Evolutionary conservation across 2,329 filamentous ascomycete genomes (phyloP).

Genomic region (Epicoccum nigrum): DNA sequence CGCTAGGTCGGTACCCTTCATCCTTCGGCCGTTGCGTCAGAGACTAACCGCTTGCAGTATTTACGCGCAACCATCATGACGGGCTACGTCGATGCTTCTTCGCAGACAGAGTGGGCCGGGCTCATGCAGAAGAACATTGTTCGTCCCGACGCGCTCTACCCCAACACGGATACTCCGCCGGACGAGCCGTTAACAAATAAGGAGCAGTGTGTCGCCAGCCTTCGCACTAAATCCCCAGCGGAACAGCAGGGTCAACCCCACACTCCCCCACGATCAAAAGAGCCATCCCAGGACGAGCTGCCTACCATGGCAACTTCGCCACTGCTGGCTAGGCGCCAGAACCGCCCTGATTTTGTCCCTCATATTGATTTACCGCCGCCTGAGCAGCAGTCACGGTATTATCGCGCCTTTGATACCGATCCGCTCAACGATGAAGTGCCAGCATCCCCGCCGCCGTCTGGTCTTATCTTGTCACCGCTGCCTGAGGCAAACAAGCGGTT

Average conservation of each 20-base stretch:
- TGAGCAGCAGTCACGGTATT: neutral
- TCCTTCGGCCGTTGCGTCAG: slow-evolving; percentile 12
- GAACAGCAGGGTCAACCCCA: slow-evolving; percentile 8
- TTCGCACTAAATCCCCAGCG: slow-evolving; percentile 11
- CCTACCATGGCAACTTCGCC: slow-evolving; percentile 20
- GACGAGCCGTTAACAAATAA: slow-evolving; percentile 38
- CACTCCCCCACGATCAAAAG: slow-evolving; percentile 6
- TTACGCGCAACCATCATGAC: slow-evolving; percentile 26
- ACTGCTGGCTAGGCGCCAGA: slow-evolving; percentile 32
- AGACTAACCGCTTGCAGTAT: slow-evolving; percentile 27
- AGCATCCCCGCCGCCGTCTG: slow-evolving; percentile 41
- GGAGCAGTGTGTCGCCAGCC: slow-evolving; percentile 20
- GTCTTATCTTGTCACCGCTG: slow-evolving; percentile 38
- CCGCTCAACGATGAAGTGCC: slow-evolving; percentile 35
- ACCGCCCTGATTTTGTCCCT: slow-evolving; percentile 28
- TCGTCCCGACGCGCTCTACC: slow-evolving; percentile 28
- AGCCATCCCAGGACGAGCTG: neutral
- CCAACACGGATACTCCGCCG: slow-evolving; percentile 37
- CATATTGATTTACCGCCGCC: slow-evolving; percentile 33
- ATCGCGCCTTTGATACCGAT: neutral
- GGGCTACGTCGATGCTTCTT: slow-evolving; percentile 37
- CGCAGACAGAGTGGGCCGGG: slow-evolving; percentile 43
- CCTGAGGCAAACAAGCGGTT: slow-evolving; percentile 43
- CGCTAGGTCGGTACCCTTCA: slow-evolving; percentile 3
- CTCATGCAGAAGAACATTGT: slow-evolving; percentile 34